Evolutionary conservation across 805 yeast genomes (phyloP).

Genomic region (Pichia paraexigua): DNA sequence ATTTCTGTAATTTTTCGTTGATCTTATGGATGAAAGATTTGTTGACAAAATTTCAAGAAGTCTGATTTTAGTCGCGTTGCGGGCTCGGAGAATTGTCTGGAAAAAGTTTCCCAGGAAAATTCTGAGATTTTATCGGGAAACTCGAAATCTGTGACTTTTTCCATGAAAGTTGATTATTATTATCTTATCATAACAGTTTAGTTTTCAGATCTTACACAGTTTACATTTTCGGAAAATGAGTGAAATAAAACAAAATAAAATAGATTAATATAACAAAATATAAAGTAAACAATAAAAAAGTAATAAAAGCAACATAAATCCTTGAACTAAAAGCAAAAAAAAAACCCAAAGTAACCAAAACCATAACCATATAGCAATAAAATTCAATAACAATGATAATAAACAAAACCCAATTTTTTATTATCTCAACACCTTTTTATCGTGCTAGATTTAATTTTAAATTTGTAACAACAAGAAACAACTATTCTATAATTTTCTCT

Average conservation of each 20-base stretch:
- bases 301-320: too few species aligned
- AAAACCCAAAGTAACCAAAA: not conserved
- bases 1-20: not conserved
- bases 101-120: not conserved
- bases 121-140: too few species aligned
- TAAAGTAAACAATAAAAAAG: too few species aligned
- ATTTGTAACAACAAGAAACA: not conserved
- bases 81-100: not conserved
- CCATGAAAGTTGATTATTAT: too few species aligned
- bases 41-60: too few species aligned
- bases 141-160: too few species aligned
- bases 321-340: not conserved
- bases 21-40: too few species aligned
- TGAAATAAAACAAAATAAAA: too few species aligned
- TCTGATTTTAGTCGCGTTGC: not conserved
- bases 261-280: too few species aligned
- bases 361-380: not conserved
- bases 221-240: too few species aligned
- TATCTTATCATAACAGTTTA: too few species aligned
- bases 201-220: not conserved
- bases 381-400: too few species aligned
- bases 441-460: not conserved
- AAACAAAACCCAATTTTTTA: not conserved
- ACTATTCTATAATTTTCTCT: not conserved
- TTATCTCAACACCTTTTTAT: not conserved